A percentile compares a stretch with the other conserved stretches of the same genome.
phyloP scores from a whole-genome alignment of 1,284 basidiomycete genomes.

The Cerioporus squamosus region DNA sequence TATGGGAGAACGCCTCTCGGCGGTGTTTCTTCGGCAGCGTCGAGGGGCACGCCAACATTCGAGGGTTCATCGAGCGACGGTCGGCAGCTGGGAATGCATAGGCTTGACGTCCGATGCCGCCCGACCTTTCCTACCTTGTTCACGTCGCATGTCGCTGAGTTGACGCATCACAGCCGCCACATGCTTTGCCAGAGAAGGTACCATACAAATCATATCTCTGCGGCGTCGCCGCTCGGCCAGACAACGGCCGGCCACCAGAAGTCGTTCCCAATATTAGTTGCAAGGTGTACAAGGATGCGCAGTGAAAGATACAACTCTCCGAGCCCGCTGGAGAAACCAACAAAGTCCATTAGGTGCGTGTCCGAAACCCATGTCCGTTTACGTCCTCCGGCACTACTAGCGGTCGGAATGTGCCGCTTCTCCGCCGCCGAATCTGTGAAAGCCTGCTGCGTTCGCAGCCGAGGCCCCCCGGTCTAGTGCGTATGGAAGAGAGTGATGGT shows the following conservation, averaged over 20 bases:
- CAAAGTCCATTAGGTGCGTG: conserved; percentile 21
- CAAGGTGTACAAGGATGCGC: conserved; percentile 13
- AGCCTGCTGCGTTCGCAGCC: conserved; percentile 18
- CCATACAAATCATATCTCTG: conserved; percentile 11
- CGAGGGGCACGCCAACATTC: conserved; percentile 81
- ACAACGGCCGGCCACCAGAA: conserved; percentile 4
- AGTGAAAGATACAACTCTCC: conserved; percentile 6
- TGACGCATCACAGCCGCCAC: conserved; percentile 20
- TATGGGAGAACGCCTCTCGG: conserved; percentile 76
- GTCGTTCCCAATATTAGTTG: conserved; percentile 5
- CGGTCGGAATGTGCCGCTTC: conserved; percentile 23
- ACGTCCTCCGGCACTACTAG: conserved; percentile 19
- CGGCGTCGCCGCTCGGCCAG: conserved; percentile 8
- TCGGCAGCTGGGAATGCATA: conserved; percentile 35
- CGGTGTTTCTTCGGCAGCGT: conserved; percentile 85
- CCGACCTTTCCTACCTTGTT: conserved; percentile 6
- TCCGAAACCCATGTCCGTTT: conserved; percentile 18
- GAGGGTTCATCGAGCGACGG: conserved; percentile 75
- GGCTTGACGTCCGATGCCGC: conserved; percentile 8
- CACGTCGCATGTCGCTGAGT: conserved; percentile 3
- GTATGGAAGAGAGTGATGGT: conserved; percentile 20
- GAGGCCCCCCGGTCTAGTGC: conserved; percentile 18
- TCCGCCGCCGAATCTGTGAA: conserved; percentile 23
- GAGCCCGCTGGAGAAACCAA: conserved; percentile 19
- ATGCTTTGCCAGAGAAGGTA: conserved; percentile 12